Evolutionary conservation across 768 basidiomycete genomes (phyloP).

Genomic region (Lepiota brunneoincarnata): DNA sequence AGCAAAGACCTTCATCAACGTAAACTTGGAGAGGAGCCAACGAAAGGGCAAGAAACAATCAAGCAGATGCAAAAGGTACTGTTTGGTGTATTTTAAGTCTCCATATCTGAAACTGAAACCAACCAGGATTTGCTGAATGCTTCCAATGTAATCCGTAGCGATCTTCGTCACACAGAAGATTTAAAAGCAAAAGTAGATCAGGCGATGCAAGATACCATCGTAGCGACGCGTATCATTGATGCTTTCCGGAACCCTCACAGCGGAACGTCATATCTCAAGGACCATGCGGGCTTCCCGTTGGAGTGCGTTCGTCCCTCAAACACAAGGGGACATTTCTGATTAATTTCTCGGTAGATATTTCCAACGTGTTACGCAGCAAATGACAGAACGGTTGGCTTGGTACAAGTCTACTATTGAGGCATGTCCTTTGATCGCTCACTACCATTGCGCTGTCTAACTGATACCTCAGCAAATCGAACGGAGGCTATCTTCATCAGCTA

Average conservation of each 20-base stretch:
- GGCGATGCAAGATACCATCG: constrained; percentile 77
- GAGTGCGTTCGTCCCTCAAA: constrained; percentile 49
- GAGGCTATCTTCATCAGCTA: constrained; percentile 66
- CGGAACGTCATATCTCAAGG: constrained; percentile 67
- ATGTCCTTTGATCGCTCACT: constrained; percentile 3
- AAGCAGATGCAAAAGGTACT: constrained; percentile 63
- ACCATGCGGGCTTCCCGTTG: constrained; percentile 77
- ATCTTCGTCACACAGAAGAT: constrained; percentile 64
- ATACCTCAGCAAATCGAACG: constrained; percentile 73
- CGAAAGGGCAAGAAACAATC: constrained; percentile 69
- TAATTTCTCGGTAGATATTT: constrained; percentile 56
- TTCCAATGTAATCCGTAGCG: constrained; percentile 61
- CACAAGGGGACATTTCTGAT: not conserved
- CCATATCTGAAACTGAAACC: not conserved
- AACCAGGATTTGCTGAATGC: constrained; percentile 63
- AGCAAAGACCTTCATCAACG: constrained; percentile 76
- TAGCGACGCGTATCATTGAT: constrained; percentile 73
- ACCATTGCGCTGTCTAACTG: constrained; percentile 8
- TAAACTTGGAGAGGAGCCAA: constrained; percentile 72
- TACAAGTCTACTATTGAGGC: constrained; percentile 83
- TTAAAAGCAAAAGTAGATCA: constrained; percentile 74
- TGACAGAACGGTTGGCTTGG: constrained; percentile 71
- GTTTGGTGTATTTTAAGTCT: not conserved
- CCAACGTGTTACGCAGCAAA: constrained; percentile 65
- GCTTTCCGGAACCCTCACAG: constrained; percentile 76